These are phyloP conservation scores for Pythium apleroticum DNA, from an alignment of 352 stramenopile species.

Conservation along the genomic window DNA sequence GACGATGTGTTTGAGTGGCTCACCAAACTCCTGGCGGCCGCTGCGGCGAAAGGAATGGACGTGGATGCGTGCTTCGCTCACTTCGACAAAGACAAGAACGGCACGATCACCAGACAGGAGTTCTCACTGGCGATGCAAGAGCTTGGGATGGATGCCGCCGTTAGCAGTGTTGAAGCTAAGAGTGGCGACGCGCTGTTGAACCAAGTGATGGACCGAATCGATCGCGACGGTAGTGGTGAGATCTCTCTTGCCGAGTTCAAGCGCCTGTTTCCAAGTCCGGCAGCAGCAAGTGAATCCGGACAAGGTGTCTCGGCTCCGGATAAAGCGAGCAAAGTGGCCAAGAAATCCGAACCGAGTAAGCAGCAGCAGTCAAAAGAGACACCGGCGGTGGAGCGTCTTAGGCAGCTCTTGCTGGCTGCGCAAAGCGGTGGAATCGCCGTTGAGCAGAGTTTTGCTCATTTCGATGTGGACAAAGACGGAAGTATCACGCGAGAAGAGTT, in stretches of 20 bases:
- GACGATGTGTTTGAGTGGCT: slow-evolving; percentile 39
- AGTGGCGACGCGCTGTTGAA: slow-evolving; percentile 29
- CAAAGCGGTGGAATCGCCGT: slow-evolving; percentile 25
- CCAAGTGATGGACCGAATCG: slow-evolving; percentile 49
- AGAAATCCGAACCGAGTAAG: neutral
- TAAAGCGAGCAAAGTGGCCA: neutral
- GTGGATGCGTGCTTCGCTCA: slow-evolving; percentile 68
- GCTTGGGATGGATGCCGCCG: slow-evolving; percentile 36
- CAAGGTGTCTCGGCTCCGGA: neutral
- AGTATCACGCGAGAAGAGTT: slow-evolving; percentile 57
- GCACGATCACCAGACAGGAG: slow-evolving; percentile 57
- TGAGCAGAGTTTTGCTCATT: slow-evolving; percentile 34
- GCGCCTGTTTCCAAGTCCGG: slow-evolving; percentile 36
- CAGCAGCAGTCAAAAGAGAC: neutral
- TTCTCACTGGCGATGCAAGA: slow-evolving; percentile 59
- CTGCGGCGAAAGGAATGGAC: slow-evolving; percentile 46
- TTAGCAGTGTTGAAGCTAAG: slow-evolving; percentile 8
- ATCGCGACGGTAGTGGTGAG: slow-evolving; percentile 59
- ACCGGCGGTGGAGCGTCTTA: slow-evolving; percentile 23
- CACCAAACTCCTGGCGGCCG: slow-evolving; percentile 41
- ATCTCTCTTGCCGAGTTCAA: slow-evolving; percentile 72
- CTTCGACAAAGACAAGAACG: slow-evolving; percentile 84
- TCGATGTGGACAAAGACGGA: slow-evolving; percentile 42
- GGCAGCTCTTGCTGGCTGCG: slow-evolving; percentile 25
- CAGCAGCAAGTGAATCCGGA: neutral